Percentiles rank a stretch among this genome's conserved stretches.
These are phyloP conservation scores for Pilatotrama ljubarskyi DNA, from an alignment of 768 basidiomycete genomes.

Conservation along the genomic window DNA sequence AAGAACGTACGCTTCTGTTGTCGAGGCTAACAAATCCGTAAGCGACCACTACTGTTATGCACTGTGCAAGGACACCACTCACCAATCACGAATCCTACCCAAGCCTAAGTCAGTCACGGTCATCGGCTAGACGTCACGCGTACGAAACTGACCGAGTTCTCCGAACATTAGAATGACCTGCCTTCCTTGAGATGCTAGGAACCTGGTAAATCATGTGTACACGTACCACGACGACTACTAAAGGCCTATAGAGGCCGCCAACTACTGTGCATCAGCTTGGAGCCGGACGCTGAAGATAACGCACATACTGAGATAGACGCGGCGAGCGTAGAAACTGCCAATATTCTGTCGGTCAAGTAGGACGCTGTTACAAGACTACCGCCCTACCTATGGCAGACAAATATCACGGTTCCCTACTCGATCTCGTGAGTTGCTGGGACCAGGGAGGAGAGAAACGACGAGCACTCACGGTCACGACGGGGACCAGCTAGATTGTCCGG, in stretches of 20 bases:
- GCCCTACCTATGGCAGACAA: constrained; percentile 4
- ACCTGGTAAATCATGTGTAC: background rate
- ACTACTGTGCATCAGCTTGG: background rate
- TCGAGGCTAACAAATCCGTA: background rate
- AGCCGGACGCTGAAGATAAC: background rate
- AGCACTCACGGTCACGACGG: background rate
- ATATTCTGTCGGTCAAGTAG: too few species aligned
- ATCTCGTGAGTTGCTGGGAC: background rate
- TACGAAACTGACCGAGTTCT: background rate
- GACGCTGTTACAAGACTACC: too few species aligned
- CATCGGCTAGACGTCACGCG: background rate
- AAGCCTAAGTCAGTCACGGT: background rate
- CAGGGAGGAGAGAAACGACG: background rate
- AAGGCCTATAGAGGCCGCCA: background rate
- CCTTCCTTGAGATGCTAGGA: background rate
- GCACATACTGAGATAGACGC: constrained; percentile 5
- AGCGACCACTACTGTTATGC: background rate
- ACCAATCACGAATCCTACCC: background rate
- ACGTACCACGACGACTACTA: background rate
- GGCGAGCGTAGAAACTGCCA: constrained; percentile 6
- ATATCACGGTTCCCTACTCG: background rate
- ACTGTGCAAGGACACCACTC: background rate
- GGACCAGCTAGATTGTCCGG: background rate
- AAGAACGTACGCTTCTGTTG: background rate
- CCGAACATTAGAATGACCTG: background rate